A percentile compares a stretch with the other conserved stretches of the same genome.
These are phyloP conservation scores for Paramecium biaurelia DNA, from an alignment of 73 alveolate genomes.

Conservation along the genomic window DNA sequence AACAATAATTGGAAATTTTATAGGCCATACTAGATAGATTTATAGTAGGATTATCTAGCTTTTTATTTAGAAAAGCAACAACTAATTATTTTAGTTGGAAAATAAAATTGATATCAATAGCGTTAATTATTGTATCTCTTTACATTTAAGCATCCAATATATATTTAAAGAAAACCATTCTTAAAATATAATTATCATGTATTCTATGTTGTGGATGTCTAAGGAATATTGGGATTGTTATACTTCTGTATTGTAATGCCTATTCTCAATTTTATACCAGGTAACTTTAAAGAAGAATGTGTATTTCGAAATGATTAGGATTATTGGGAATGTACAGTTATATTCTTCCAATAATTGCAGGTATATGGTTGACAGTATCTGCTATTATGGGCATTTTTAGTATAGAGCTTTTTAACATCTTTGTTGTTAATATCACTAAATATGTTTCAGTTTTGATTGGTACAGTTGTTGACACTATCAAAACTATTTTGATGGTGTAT, in stretches of 20 bases:
- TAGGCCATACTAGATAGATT: conserved; percentile 80
- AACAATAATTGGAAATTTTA: conserved; percentile 79
- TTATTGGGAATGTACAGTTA: conserved; percentile 66
- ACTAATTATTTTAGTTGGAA: conserved; percentile 12
- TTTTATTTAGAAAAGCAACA: conserved; percentile 47
- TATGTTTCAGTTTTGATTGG: conserved; percentile 90
- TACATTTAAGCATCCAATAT: conserved; percentile 58
- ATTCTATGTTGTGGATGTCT: conserved; percentile 92
- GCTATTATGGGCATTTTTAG: conserved; percentile 77
- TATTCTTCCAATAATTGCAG: conserved; percentile 69
- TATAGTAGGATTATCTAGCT: conserved; percentile 83
- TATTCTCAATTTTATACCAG: conserved; percentile 81
- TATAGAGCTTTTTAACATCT: conserved; percentile 85
- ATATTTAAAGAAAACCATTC: conserved; percentile 78
- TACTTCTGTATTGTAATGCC: conserved; percentile 79
- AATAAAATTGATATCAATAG: conserved; percentile 22
- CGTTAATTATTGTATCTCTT: conserved; percentile 43
- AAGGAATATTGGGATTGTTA: conserved; percentile 93
- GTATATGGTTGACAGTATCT: conserved; percentile 42
- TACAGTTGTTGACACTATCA: conserved; percentile 87
- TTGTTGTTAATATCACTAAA: conserved; percentile 93
- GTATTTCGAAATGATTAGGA: conserved; percentile 63
- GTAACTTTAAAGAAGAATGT: conserved; percentile 69
- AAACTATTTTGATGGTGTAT: conserved; percentile 89
- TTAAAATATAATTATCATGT: conserved; percentile 87